phyloP scores from a whole-genome alignment of 495 filamentous ascomycete species.

The Penicillium fimorum region DNA sequence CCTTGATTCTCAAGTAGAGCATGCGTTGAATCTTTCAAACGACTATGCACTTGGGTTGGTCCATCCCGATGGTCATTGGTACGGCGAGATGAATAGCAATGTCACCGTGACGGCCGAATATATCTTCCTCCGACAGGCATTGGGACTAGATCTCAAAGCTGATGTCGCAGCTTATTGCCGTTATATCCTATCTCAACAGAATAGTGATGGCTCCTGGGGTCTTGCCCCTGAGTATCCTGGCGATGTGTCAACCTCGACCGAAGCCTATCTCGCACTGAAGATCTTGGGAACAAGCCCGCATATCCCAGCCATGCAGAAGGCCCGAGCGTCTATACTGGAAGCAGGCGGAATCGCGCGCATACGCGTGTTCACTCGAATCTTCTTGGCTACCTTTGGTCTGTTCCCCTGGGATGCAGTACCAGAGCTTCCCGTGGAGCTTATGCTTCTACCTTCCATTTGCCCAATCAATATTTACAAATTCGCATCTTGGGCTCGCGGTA shows the following conservation, averaged over 20 bases:
- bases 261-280: constrained; percentile 44
- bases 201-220: constrained; percentile 41
- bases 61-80: constrained; percentile 39
- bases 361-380: constrained; percentile 39
- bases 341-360: constrained; percentile 39
- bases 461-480: constrained; percentile 40
- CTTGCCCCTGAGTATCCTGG: constrained; percentile 36
- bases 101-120: constrained; percentile 39
- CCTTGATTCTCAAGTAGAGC: constrained; percentile 3
- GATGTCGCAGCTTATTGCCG: constrained; percentile 14
- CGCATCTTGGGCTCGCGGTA: constrained; percentile 39
- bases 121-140: constrained; percentile 31
- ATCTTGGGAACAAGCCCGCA: constrained; percentile 29
- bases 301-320: constrained; percentile 26
- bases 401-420: constrained; percentile 43
- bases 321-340: constrained; percentile 27
- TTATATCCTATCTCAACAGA: constrained; percentile 30
- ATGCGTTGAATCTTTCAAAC: constrained; percentile 4
- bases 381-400: constrained; percentile 43
- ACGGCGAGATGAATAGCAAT: constrained; percentile 34
- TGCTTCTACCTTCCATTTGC: constrained; percentile 29
- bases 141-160: constrained; percentile 21
- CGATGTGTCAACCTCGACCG: constrained; percentile 36
- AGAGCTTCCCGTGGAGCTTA: constrained; percentile 40
- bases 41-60: background rate